Conservation (phyloP, 306 rosid genomes). For the Hippophae tibetana region DNA sequence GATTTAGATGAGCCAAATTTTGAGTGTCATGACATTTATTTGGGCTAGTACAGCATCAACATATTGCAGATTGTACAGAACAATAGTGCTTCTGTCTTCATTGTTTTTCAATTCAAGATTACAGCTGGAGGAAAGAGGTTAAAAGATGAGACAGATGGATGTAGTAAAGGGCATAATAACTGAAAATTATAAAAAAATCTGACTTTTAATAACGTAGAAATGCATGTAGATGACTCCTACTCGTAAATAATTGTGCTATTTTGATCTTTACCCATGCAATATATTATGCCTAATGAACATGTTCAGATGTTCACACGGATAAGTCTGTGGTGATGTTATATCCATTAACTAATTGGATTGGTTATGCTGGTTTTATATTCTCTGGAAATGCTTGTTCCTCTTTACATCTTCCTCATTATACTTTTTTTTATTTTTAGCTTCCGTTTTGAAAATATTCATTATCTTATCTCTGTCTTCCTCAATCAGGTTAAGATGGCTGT, state of each 20-base stretch:
- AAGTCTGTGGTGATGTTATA: too few species aligned
- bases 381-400: too few species aligned
- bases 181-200: neutral
- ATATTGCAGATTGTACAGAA: neutral
- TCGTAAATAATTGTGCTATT: too few species aligned
- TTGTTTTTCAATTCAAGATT: neutral
- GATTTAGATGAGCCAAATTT: neutral
- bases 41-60: neutral
- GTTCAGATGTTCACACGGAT: too few species aligned
- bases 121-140: neutral
- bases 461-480: conserved; percentile 13
- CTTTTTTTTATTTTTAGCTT: conserved; percentile 6
- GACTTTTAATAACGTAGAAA: conserved; percentile 2
- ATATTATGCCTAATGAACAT: too few species aligned
- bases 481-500: conserved; percentile 83
- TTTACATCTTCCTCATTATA: neutral
- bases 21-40: neutral
- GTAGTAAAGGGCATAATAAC: neutral
- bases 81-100: neutral
- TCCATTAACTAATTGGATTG: too few species aligned
- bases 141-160: neutral
- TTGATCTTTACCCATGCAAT: too few species aligned
- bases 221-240: neutral
- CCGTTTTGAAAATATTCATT: conserved; percentile 9
- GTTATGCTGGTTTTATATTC: too few species aligned